Base-by-base conservation (phyloP, 169 alveolate genomes). In the Plasmodium gaboni region DNA sequence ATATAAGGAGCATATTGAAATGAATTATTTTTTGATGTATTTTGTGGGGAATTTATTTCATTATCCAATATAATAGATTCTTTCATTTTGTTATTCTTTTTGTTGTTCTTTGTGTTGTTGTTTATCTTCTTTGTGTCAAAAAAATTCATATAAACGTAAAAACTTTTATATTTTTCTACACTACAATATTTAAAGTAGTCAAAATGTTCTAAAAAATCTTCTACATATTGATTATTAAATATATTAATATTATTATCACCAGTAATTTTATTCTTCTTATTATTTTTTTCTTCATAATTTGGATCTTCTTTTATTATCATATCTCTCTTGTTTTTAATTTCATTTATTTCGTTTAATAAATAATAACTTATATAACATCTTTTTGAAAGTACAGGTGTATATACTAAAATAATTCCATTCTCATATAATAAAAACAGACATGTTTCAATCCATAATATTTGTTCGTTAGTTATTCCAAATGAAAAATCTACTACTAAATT, bases 401-500 rank as follows among this genome's bases (percentile, higher is more conserved):
- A 83, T 17, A 83, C 70, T 83, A 83, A 83, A 32, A 83, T 44
- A 2, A 83, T 19, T 55, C 91, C 91, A 68, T 68, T 64, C 15
- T 46, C 38, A 6, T 57, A 57, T 38, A 83, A 73, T 15, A 83
- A 12, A 69, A 83, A 83, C 28, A 83, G 4, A 53, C 91, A 69
- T 48, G 86, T 69, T 68, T 83, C 91, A 24, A 83, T 28, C 91
- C 91, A 83, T 44, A 72, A 32, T 13, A 57, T 44, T 68, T 69
- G 51, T 83, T 83, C 86, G 68, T 50, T 57, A 7, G 42, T 57
- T 24, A 68, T 8, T 17, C 91, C 85, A 50, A 83, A 83, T 15
- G 86, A 83, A 63, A 68, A 83, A 38, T 83, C 91, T 8, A 83
- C 91, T 22, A 50, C 91, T 22, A 83, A 26, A 69, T 83, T 83